Percentiles rank a stretch among this genome's conserved stretches.
Conservation (phyloP, 2,329 filamentous ascomycete species). For the Fusarium oligoseptatum region DNA sequence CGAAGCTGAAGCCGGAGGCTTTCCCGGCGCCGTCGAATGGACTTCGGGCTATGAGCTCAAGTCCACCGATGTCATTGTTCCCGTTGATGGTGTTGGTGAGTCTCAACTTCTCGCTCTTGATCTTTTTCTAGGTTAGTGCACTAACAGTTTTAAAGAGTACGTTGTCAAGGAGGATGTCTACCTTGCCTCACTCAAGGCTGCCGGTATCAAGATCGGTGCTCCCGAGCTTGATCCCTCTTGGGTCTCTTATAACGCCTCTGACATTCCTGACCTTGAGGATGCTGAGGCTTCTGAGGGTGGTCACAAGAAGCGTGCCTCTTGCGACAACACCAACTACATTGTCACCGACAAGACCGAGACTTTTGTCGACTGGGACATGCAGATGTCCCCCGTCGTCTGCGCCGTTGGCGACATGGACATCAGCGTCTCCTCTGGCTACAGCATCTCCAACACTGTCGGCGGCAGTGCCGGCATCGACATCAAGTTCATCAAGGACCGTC, state of each 20-base stretch:
- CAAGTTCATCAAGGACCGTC: conserved; percentile 13
- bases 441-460: conserved; percentile 23
- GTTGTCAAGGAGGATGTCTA: background rate
- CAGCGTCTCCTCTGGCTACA: conserved; percentile 19
- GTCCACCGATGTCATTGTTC: background rate
- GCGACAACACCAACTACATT: conserved; percentile 10
- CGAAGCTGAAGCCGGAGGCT: background rate
- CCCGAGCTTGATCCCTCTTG: conserved; percentile 2
- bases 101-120: background rate
- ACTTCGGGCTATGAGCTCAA: background rate
- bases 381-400: conserved; percentile 25
- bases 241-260: background rate
- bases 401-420: conserved; percentile 18
- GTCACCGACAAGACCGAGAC: conserved; percentile 21
- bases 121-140: background rate
- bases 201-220: background rate
- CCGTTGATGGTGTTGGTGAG: background rate
- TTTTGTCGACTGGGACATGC: conserved; percentile 27
- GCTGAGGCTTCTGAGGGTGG: background rate
- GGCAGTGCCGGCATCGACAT: conserved; percentile 8
- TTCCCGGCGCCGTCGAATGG: background rate
- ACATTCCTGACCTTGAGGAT: background rate
- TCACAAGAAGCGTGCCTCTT: background rate
- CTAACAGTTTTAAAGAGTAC: background rate
- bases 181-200: background rate